Evolutionary conservation across 257 asterid genomes (phyloP), one percentile per base, ranked within the genome.

Genomic region (Oldenlandia corymbosa): DNA sequence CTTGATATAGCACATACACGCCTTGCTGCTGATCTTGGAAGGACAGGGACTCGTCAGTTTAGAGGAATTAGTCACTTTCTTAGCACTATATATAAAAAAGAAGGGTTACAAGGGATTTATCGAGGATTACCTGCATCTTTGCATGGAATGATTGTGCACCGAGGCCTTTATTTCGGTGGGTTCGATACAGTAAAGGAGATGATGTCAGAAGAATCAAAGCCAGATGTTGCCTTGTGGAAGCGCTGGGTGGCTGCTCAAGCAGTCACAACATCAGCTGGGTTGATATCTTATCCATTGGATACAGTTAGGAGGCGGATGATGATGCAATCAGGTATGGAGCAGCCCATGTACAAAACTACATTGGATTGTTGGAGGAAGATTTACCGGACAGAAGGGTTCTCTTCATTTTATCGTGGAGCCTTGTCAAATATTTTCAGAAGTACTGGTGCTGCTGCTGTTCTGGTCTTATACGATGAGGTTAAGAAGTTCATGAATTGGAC

Each of bases 1-100:
- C 99, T 92, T 12, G 99, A 92, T 61, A 92, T 92, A 57, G 88
- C 99, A 0, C 99, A 92, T 71, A 92, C 99, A 0, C 94, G 99
- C 69, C 91, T 92, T 0, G 99, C 99, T 10, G 97, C 97, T 23
- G 97, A 92, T 73, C 87, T 92, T 14, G 99, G 99, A 18, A 71
- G 78, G 67, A 71, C 84, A 3, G 90, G 83, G 10, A 60, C 89
- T 14, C 95, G 99, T 31, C 96, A 92, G 58, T 92, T 92, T 81
- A 78, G 69, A 60, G 99, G 99, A 64, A 84, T 92, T 51, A 20
- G 28, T 76, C 99, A 92, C 76, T 92, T 92, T 72, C 84, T 92
- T 31, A 70, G 64, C 16, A 89, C 91, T 54, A 67, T 89, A 20
- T 69, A 73, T 7, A 37, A 53, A 57, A 87, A 83, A 74, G 91